phyloP scores from a whole-genome alignment of 1,284 basidiomycete genomes.

The Apiotrichum akiyoshidainum region DNA sequence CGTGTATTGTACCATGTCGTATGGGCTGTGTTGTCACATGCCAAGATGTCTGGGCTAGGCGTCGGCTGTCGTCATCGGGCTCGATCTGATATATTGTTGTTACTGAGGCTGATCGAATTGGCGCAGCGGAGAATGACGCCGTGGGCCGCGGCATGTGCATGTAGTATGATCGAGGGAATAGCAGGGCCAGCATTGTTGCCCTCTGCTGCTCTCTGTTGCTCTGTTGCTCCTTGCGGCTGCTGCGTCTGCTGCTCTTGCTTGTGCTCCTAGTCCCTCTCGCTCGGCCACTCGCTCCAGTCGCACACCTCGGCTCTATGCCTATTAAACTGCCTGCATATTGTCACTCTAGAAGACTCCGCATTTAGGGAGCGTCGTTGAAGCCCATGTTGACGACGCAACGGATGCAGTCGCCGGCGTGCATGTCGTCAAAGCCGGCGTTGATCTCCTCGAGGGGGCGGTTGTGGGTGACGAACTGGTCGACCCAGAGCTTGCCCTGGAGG shows the following conservation, averaged over 20 bases:
- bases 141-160: too few relatives aligned
- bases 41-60: too few relatives aligned
- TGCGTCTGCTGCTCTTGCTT: not conserved
- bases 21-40: too few relatives aligned
- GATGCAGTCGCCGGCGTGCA: slow-evolving; percentile 91
- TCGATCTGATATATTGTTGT: too few relatives aligned
- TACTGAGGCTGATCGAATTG: too few relatives aligned
- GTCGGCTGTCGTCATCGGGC: too few relatives aligned
- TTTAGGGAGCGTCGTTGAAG: slow-evolving; percentile 23
- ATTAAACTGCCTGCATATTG: not conserved
- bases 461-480: slow-evolving; percentile 89
- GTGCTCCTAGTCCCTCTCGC: not conserved
- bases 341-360: not conserved
- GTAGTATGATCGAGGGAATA: too few relatives aligned
- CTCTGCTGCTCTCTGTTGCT: not conserved
- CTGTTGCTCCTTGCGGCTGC: not conserved
- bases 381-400: slow-evolving; percentile 68
- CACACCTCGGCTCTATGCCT: too few relatives aligned
- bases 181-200: too few relatives aligned
- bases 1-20: too few relatives aligned
- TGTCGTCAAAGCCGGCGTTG: slow-evolving; percentile 86
- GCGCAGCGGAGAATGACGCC: too few relatives aligned
- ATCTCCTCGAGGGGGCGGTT: slow-evolving; percentile 70
- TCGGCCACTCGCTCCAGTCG: too few relatives aligned
- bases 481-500: slow-evolving; percentile 52